Evolutionary conservation across 306 rosid species (phyloP), one percentile per base, ranked within the genome.

Genomic region (Glycine tomentella): DNA sequence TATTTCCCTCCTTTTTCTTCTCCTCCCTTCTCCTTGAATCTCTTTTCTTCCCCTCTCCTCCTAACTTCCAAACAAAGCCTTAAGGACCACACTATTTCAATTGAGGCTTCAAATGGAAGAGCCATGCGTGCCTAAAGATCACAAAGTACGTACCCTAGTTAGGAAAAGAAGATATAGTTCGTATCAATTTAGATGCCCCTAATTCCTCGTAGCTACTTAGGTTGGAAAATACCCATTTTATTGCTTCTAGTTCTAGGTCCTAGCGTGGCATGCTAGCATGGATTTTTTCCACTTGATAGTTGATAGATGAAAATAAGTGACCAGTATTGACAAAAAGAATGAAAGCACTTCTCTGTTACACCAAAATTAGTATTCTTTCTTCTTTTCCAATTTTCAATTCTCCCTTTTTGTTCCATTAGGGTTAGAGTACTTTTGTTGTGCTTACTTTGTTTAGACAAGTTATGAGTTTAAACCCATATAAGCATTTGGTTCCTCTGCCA

Each of bases 381-480:
- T 38, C 44, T 38, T 38, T 72, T 38, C 44, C 44, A 45, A 68
- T 72, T 38, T 53, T 20, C 56, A 56, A 15, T 52, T 52, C 44
- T 10, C 9, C 36, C 2, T 79, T 83, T 25, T 25, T 25, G 31
- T 25, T 25, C 31, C 0, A 25, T 25, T 25, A 25, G 31, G 31
- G 31, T 20, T 20, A 25, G 31, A 25, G 31, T 25, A 25, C 81
- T 81, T 67, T 83, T 57, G 68, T 76, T 52, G 74, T 82, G 85
- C 65, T 53, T 68, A 45, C 72, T 72, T 79, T 83, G 57, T 67
- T 82, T 25, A 25, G 31, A 25, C 31, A 25, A 25, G 57, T 66
- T 82, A 65, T 89, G 78, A 86, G 83, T 85, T 81, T 86, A 74
- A 76, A 20, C 53, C 86, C 82, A 75, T 69, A 65, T 64, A 77